These are phyloP conservation scores for Phanerochaete sordida DNA, from an alignment of 768 basidiomycete genomes.

Conservation along the genomic window DNA sequence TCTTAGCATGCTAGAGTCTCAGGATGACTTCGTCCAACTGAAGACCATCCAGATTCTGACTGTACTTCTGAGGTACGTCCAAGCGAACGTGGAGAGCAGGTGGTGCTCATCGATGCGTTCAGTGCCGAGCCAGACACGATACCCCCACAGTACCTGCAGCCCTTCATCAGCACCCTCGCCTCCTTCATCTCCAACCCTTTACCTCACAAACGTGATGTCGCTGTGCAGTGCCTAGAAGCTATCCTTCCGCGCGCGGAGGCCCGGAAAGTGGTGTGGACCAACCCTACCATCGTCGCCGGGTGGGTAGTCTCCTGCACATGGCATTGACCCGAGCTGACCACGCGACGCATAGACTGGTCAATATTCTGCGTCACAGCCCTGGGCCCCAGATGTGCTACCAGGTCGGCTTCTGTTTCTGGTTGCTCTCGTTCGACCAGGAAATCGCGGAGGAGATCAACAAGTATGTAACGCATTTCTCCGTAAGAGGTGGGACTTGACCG, in stretches of 20 bases:
- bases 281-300: slow-evolving; percentile 67
- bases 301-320: slow-evolving; percentile 27
- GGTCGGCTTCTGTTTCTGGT: slow-evolving; percentile 89
- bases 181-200: slow-evolving; percentile 35
- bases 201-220: slow-evolving; percentile 77
- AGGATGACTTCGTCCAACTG: slow-evolving; percentile 94
- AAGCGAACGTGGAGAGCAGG: not conserved
- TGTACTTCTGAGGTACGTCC: slow-evolving; percentile 67
- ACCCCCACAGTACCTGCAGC: slow-evolving; percentile 29
- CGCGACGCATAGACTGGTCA: slow-evolving; percentile 56
- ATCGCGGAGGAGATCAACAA: slow-evolving; percentile 85
- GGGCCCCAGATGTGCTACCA: slow-evolving; percentile 96
- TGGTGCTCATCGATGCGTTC: not conserved
- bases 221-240: slow-evolving; percentile 87
- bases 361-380: slow-evolving; percentile 76
- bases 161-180: slow-evolving; percentile 29
- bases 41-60: slow-evolving; percentile 88
- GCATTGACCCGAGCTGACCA: not conserved
- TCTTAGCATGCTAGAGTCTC: slow-evolving; percentile 38
- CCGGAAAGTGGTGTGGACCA: slow-evolving; percentile 77
- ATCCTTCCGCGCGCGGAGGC: slow-evolving; percentile 79
- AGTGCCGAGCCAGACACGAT: slow-evolving; percentile 27
- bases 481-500: too few species aligned
- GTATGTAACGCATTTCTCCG: slow-evolving; percentile 38
- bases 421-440: slow-evolving; percentile 85